Percentiles rank a stretch among this genome's conserved stretches.
phyloP scores from a whole-genome alignment of 257 asterid genomes.

The Gynochthodes officinalis region DNA sequence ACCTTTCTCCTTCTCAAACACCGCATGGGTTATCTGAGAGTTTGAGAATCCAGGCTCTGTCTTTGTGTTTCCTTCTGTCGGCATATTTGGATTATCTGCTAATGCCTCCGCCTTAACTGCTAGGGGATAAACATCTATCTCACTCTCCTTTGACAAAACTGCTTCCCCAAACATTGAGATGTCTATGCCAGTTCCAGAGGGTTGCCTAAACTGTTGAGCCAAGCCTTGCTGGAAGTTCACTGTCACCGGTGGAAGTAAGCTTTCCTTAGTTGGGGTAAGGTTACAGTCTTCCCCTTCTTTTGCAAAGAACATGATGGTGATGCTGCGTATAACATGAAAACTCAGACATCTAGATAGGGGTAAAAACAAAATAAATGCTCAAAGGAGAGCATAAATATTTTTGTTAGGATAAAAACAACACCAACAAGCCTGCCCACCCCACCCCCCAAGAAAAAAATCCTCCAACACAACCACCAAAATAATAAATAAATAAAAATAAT shows the following conservation, averaged over 20 bases:
- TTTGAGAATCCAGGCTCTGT: slow-evolving; percentile 42
- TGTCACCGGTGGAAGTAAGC: slow-evolving; percentile 56
- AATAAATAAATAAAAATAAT: too few species aligned
- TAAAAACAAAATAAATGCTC: neutral
- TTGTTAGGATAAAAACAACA: neutral
- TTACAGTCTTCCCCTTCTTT: slow-evolving; percentile 85
- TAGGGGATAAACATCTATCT: slow-evolving; percentile 65
- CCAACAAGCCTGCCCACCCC: too few species aligned
- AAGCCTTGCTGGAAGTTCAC: slow-evolving; percentile 71
- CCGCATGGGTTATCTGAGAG: slow-evolving; percentile 82
- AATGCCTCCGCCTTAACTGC: slow-evolving; percentile 82
- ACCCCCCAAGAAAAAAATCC: too few species aligned
- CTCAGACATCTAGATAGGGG: neutral
- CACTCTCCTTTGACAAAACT: slow-evolving; percentile 59
- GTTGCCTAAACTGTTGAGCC: slow-evolving; percentile 83
- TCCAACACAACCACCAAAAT: too few species aligned
- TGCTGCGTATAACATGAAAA: slow-evolving; percentile 47
- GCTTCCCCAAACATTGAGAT: slow-evolving; percentile 57
- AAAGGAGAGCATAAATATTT: too few species aligned
- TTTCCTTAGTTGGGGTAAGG: slow-evolving; percentile 67
- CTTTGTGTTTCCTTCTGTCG: slow-evolving; percentile 26
- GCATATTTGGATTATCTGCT: slow-evolving; percentile 27
- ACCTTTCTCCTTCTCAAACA: slow-evolving; percentile 77
- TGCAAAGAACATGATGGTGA: slow-evolving; percentile 78
- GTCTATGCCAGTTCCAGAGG: slow-evolving; percentile 86